Percentiles rank a stretch among this genome's conserved stretches.
These are phyloP conservation scores for Pleurotus djamor DNA, from an alignment of 768 basidiomycete genomes.

Conservation along the genomic window DNA sequence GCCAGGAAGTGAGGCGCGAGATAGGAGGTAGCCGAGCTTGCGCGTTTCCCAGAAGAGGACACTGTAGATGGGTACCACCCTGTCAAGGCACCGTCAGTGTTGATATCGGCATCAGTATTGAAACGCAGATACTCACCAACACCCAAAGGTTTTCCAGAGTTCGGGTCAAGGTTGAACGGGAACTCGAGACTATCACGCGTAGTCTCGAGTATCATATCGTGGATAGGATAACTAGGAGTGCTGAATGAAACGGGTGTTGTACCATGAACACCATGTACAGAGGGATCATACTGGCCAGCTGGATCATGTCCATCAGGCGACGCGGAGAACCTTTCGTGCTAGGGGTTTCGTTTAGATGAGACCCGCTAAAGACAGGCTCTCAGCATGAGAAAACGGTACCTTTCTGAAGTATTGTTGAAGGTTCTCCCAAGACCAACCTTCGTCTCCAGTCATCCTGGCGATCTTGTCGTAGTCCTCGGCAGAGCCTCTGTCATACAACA, in stretches of 20 bases:
- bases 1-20: conserved; percentile 20
- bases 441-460: conserved; percentile 20
- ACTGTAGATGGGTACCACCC: conserved; percentile 26
- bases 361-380: too few species aligned
- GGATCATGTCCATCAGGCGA: conserved; percentile 20
- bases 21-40: conserved; percentile 27
- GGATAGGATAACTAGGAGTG: too few species aligned
- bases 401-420: conserved; percentile 19
- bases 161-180: too few species aligned
- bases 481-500: conserved; percentile 23
- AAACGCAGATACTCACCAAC: not conserved
- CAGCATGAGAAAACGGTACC: conserved; percentile 15
- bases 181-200: too few species aligned
- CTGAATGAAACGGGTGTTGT: conserved; percentile 13
- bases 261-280: conserved; percentile 21
- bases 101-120: not conserved
- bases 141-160: not conserved
- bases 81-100: conserved; percentile 7
- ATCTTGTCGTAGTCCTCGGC: conserved; percentile 20
- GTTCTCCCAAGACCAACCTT: conserved; percentile 26
- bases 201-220: too few species aligned
- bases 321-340: conserved; percentile 15
- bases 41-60: conserved; percentile 19
- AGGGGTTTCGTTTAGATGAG: not conserved
- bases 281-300: conserved; percentile 20